Evolutionary conservation across 2,329 filamentous ascomycete genomes (phyloP).

Genomic region (Setomelanomma holmii): DNA sequence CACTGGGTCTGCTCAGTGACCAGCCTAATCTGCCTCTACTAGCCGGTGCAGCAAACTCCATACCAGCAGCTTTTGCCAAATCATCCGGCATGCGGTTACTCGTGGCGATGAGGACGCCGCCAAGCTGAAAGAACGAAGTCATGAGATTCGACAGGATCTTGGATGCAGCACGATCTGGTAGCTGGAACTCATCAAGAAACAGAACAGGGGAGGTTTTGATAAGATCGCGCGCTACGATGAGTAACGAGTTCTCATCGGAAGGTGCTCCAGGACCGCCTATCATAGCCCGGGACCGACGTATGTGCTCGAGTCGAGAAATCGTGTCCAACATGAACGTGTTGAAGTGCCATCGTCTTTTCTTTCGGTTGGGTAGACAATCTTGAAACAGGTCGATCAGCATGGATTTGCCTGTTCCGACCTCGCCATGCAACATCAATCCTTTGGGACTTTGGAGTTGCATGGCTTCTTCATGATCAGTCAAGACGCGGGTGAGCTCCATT

Average conservation of each 20-base stretch:
- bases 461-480: constrained; percentile 75
- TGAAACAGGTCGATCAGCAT: constrained; percentile 87
- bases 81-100: constrained; percentile 87
- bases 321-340: constrained; percentile 86
- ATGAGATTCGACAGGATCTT: constrained; percentile 83
- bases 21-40: constrained; percentile 46
- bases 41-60: constrained; percentile 66
- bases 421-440: constrained; percentile 79
- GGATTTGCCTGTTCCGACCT: constrained; percentile 83
- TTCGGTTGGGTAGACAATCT: constrained; percentile 74
- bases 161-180: constrained; percentile 77
- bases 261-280: constrained; percentile 15
- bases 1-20: constrained; percentile 55
- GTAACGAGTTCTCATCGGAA: constrained; percentile 69
- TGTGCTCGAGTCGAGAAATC: constrained; percentile 72
- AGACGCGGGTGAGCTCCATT: constrained; percentile 70
- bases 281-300: constrained; percentile 56
- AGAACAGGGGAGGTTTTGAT: constrained; percentile 77
- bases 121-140: constrained; percentile 81
- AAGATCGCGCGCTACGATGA: constrained; percentile 78
- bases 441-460: constrained; percentile 74
- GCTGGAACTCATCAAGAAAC: constrained; percentile 84
- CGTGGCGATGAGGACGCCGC: constrained; percentile 79
- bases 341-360: constrained; percentile 81
- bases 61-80: constrained; percentile 74